Percentiles rank a stretch among this genome's conserved stretches.
phyloP scores from a whole-genome alignment of 2,329 filamentous ascomycete species.

The Ceratocystis cubensis region DNA sequence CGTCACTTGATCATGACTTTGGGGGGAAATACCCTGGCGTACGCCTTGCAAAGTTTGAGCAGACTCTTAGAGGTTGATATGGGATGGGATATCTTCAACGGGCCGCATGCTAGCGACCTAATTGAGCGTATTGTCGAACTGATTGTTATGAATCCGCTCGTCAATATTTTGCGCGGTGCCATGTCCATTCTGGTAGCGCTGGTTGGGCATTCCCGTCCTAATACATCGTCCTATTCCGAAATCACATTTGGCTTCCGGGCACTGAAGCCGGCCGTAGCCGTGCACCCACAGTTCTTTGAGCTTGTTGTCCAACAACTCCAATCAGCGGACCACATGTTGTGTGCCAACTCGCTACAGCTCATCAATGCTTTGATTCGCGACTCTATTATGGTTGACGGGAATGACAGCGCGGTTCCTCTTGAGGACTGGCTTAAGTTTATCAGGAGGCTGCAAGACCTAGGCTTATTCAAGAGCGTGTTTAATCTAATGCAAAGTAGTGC shows the following conservation, averaged over 20 bases:
- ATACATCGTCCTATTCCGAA: constrained; percentile 34
- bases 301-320: constrained; percentile 84
- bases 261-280: constrained; percentile 78
- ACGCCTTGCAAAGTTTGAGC: constrained; percentile 79
- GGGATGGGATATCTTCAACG: constrained; percentile 83
- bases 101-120: constrained; percentile 49
- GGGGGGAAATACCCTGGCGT: constrained; percentile 87
- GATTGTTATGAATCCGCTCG: constrained; percentile 85
- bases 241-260: constrained; percentile 72
- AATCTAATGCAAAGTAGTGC: constrained; percentile 88
- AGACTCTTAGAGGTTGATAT: constrained; percentile 89
- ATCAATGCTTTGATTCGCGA: constrained; percentile 94
- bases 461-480: constrained; percentile 84
- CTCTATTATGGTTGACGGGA: constrained; percentile 59
- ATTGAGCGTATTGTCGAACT: constrained; percentile 73
- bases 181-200: constrained; percentile 94
- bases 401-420: constrained; percentile 29
- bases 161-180: constrained; percentile 91
- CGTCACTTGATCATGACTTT: constrained; percentile 72
- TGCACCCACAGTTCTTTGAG: constrained; percentile 88
- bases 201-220: constrained; percentile 69
- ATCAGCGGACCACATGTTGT: constrained; percentile 87
- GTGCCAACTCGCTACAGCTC: constrained; percentile 86
- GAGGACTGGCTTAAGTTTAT: constrained; percentile 94
- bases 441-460: constrained; percentile 82